A percentile compares a stretch with the other conserved stretches of the same genome.
These are phyloP conservation scores for Discostella stelligeroides DNA, from an alignment of 108 stramenopile genomes.

Conservation along the genomic window DNA sequence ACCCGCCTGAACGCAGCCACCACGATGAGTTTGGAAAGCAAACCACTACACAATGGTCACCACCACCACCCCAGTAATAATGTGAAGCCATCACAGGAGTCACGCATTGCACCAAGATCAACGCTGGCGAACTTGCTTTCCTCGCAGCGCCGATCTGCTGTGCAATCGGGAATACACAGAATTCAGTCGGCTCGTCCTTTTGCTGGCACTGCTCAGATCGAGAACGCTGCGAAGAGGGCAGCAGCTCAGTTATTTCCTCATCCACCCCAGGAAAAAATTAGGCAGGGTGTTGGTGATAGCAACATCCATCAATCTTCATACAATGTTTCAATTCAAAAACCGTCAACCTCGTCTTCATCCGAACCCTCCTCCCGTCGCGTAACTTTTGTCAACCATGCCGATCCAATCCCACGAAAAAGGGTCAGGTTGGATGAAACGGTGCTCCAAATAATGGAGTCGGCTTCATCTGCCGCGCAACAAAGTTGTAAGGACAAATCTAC, in stretches of 20 bases:
- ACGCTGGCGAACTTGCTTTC: slow-evolving; percentile 34
- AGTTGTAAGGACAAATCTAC: slow-evolving; percentile 1
- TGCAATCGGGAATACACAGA: slow-evolving; percentile 25
- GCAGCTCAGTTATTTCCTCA: background rate
- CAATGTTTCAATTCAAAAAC: background rate
- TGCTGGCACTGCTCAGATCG: slow-evolving; percentile 5
- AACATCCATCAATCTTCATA: background rate
- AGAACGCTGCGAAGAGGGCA: background rate
- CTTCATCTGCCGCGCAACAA: background rate
- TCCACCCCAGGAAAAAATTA: background rate
- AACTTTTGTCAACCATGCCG: background rate
- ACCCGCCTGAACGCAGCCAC: too few species aligned
- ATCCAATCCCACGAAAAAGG: slow-evolving; percentile 5
- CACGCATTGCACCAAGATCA: slow-evolving; percentile 13
- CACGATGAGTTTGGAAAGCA: slow-evolving; percentile 13
- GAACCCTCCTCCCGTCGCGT: background rate
- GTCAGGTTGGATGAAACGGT: background rate
- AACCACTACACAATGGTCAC: background rate
- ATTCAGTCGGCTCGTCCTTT: slow-evolving; percentile 28
- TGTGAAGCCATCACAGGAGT: background rate
- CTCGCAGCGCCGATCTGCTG: slow-evolving; percentile 43
- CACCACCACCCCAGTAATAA: background rate
- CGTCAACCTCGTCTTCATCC: background rate
- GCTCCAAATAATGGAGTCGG: background rate
- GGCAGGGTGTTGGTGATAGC: background rate